Percentiles rank a stretch among this genome's conserved stretches.
Conservation (phyloP, 768 basidiomycete genomes). For the Leucosporidium creatinivorum region DNA sequence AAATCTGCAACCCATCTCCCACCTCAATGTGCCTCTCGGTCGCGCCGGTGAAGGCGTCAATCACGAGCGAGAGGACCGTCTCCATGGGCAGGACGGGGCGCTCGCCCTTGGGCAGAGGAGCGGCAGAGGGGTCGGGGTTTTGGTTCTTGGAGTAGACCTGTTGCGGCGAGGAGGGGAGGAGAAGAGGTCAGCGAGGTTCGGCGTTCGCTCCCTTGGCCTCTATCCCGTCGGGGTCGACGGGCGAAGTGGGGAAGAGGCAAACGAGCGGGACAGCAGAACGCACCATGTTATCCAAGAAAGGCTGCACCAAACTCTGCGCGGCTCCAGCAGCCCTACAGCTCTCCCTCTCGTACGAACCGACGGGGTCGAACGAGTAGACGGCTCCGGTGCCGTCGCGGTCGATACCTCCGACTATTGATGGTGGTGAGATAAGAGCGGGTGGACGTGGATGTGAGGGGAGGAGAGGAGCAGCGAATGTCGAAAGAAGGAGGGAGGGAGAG, state of each 20-base stretch:
- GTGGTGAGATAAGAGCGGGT: not conserved
- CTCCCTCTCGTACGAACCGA: constrained; percentile 96
- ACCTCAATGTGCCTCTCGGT: constrained; percentile 99
- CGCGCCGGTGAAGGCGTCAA: constrained; percentile 92
- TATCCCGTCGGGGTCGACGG: not conserved
- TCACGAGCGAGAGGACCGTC: constrained; percentile 75
- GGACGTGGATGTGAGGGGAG: too few relatives aligned
- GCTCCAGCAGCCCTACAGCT: constrained; percentile 93
- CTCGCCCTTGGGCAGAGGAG: constrained; percentile 45
- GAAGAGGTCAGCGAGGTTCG: constrained; percentile 31
- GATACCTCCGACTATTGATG: constrained; percentile 36
- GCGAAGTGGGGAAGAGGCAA: not conserved
- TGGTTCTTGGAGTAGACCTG: constrained; percentile 99
- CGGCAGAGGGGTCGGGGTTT: constrained; percentile 59
- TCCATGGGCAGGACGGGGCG: constrained; percentile 73
- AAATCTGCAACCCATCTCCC: constrained; percentile 76
- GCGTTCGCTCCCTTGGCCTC: too few relatives aligned
- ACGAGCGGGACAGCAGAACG: constrained; percentile 38
- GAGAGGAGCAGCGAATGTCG: not conserved
- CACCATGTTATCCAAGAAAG: constrained; percentile 97
- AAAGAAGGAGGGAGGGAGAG: not conserved
- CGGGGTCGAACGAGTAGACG: constrained; percentile 99
- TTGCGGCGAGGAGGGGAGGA: constrained; percentile 39
- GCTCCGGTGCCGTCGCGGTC: constrained; percentile 61
- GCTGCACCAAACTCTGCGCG: constrained; percentile 88